Percentiles rank a stretch among this genome's conserved stretches.
These are phyloP conservation scores for Ceraceosorus guamensis DNA, from an alignment of 1,284 basidiomycete species.

Conservation along the genomic window DNA sequence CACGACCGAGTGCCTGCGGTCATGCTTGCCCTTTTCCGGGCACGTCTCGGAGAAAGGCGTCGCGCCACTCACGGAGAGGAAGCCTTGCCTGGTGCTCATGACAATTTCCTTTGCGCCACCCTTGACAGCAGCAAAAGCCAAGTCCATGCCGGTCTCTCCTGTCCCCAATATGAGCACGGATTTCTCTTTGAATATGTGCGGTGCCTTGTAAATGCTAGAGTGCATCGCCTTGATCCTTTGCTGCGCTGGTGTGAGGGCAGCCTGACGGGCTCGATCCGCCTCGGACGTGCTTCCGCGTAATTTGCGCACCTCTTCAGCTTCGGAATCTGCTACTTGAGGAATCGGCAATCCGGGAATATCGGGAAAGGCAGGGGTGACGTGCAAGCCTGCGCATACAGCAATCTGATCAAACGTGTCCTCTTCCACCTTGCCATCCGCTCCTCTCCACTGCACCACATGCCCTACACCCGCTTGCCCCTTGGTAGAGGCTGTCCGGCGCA, in stretches of 20 bases:
- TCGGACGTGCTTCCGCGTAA: not conserved
- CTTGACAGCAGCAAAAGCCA: constrained; percentile 56
- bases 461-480: constrained; percentile 3
- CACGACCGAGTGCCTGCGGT: no score
- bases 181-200: constrained; percentile 28
- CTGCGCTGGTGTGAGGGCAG: constrained; percentile 4
- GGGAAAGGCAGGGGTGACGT: constrained; percentile 27
- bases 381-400: constrained; percentile 31
- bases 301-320: not conserved
- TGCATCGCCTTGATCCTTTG: constrained; percentile 25
- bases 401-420: constrained; percentile 24
- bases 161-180: constrained; percentile 34
- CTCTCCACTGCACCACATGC: constrained; percentile 7
- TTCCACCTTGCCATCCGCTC: not conserved
- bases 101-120: constrained; percentile 57
- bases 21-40: no score
- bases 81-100: constrained; percentile 56
- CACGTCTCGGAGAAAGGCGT: no score
- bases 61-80: no score
- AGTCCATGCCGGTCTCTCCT: constrained; percentile 63
- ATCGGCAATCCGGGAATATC: constrained; percentile 27
- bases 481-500: constrained; percentile 9
- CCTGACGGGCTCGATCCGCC: no score
- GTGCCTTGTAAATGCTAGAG: constrained; percentile 33
- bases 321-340: not conserved